Conservation (phyloP, 495 filamentous ascomycete genomes). For the Geopyxis carbonaria region DNA sequence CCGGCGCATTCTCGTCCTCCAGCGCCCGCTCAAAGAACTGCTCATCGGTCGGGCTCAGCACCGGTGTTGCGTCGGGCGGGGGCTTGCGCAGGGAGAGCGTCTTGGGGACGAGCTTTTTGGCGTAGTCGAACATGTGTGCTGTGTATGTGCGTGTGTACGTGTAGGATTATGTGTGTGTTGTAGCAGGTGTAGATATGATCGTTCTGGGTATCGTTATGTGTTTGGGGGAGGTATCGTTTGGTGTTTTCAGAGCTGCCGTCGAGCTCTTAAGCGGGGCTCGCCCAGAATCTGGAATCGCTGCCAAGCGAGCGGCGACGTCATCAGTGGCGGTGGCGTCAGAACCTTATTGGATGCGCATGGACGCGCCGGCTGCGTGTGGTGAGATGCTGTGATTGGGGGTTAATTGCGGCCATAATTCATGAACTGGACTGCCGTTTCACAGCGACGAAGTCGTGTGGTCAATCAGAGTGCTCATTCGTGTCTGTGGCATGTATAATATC, state of each 20-base stretch:
- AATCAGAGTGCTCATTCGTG: too few relatives aligned
- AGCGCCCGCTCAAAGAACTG: constrained; percentile 29
- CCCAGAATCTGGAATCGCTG: too few relatives aligned
- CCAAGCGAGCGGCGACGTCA: too few relatives aligned
- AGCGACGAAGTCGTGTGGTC: too few relatives aligned
- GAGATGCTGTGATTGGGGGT: too few relatives aligned
- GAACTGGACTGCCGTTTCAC: too few relatives aligned
- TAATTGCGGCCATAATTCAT: too few relatives aligned
- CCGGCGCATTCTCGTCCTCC: constrained; percentile 21
- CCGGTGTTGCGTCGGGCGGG: constrained; percentile 20
- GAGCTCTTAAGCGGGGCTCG: too few relatives aligned
- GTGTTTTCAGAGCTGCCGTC: not conserved
- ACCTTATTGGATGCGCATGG: too few relatives aligned
- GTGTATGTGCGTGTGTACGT: not conserved
- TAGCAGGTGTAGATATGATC: not conserved
- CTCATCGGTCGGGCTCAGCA: constrained; percentile 40
- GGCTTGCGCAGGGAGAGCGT: not conserved
- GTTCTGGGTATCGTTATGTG: not conserved
- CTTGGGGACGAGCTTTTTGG: constrained; percentile 2
- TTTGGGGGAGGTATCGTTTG: not conserved
- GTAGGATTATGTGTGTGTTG: not conserved
- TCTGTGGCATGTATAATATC: too few relatives aligned
- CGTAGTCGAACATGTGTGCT: constrained; percentile 3
- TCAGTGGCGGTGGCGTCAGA: too few relatives aligned
- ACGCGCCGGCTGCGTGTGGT: too few relatives aligned